Evolutionary conservation across 805 yeast genomes (phyloP).

Genomic region (Blastobotrys muscicola): DNA sequence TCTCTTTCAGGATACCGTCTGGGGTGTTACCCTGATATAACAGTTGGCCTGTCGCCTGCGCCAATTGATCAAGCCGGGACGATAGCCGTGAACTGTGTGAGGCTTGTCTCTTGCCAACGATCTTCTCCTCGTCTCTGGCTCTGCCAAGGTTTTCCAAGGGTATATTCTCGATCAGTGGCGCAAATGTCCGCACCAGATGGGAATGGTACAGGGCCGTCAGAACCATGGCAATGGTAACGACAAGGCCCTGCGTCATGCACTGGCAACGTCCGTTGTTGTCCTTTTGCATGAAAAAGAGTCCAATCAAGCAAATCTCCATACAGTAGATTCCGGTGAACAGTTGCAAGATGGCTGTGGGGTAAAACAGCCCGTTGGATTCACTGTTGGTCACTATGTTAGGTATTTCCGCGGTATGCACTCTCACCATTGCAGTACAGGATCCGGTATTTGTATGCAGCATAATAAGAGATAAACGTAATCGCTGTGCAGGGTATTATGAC

Average conservation of each 20-base stretch:
- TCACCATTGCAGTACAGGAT: conserved; percentile 53
- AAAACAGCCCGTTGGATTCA: conserved; percentile 46
- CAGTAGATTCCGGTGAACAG: conserved; percentile 76
- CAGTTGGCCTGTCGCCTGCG: conserved; percentile 1
- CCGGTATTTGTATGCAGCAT: conserved; percentile 61
- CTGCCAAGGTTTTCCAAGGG: conserved; percentile 26
- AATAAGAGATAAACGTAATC: conserved; percentile 46
- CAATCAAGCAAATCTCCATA: conserved; percentile 67
- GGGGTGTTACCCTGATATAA: conserved; percentile 4
- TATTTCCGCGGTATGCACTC: conserved; percentile 29
- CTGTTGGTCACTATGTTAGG: conserved; percentile 15
- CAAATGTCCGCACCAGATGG: conserved; percentile 38
- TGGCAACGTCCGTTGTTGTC: conserved; percentile 37
- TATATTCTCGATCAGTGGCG: conserved; percentile 28
- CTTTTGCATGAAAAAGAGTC: conserved; percentile 57
- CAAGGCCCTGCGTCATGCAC: conserved; percentile 35
- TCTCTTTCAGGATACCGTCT: conserved; percentile 9
- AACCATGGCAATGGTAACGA: conserved; percentile 42
- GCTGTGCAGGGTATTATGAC: conserved; percentile 53
- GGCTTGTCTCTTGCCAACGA: not conserved
- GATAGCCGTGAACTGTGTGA: not conserved
- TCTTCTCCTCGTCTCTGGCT: not conserved
- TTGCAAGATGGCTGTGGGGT: conserved; percentile 67
- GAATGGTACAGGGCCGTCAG: conserved; percentile 51
- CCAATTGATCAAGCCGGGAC: too few species aligned